These are phyloP conservation scores for Gastrolobium bilobum DNA, from an alignment of 306 rosid genomes.

Conservation along the genomic window DNA sequence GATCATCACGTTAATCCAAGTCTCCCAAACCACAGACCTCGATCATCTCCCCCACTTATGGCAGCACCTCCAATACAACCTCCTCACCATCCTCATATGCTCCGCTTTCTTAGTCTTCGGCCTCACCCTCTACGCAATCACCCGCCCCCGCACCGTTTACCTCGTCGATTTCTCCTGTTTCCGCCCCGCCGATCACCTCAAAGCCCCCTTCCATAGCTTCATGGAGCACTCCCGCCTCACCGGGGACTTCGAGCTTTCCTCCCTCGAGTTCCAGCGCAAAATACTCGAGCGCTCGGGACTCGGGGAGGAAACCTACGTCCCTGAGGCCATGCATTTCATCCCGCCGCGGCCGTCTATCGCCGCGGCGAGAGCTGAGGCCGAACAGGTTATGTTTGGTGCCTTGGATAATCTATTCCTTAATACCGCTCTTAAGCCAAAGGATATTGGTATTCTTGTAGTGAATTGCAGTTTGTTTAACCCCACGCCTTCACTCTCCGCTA, in stretches of 20 bases:
- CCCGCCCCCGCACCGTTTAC: constrained; percentile 69
- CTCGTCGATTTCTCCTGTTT: constrained; percentile 70
- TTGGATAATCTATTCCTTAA: constrained; percentile 64
- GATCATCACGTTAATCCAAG: constrained; percentile 66
- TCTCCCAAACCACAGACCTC: constrained; percentile 63
- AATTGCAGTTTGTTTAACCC: constrained; percentile 81
- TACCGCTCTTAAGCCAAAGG: constrained; percentile 64
- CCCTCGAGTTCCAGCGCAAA: constrained; percentile 80
- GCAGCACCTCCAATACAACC: constrained; percentile 84
- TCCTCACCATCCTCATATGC: constrained; percentile 61
- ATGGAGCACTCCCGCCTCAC: constrained; percentile 71
- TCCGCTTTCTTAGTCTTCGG: constrained; percentile 73
- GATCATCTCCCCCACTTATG: constrained; percentile 66
- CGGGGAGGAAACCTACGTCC: constrained; percentile 77
- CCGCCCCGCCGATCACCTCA: constrained; percentile 70
- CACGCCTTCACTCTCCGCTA: constrained; percentile 76
- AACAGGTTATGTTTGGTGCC: constrained; percentile 79
- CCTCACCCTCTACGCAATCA: constrained; percentile 66
- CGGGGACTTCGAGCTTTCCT: constrained; percentile 71
- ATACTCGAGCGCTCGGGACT: constrained; percentile 74
- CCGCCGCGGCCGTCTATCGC: constrained; percentile 76
- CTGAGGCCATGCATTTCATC: constrained; percentile 73
- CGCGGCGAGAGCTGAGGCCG: constrained; percentile 74
- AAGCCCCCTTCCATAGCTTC: constrained; percentile 64
- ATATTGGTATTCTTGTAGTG: constrained; percentile 75